Evolutionary conservation across 192 early-diverging fungal genomes (phyloP), one percentile per base, ranked within the genome.

Genomic region (Linnemannia zychae): DNA sequence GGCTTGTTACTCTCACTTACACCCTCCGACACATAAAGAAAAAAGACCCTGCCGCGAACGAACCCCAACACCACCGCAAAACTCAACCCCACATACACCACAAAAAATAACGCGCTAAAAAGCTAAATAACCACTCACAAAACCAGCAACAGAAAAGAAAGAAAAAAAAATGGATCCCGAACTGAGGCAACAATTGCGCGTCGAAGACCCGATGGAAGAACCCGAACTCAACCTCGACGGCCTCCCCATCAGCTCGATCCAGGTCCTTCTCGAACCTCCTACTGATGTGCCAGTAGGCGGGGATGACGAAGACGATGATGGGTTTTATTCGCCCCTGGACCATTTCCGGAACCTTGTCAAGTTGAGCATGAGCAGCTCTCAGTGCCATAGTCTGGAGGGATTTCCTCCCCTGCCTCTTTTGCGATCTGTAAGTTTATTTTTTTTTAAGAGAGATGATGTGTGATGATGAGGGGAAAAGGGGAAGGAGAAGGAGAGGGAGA

Each of bases 181-280:
- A 48, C 48, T 82, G 71, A 82, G 66, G 57, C 71, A 77, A 28
- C 81, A 82, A 33, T 36, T 82, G 70, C 70, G 81, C 31, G 81
- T 82, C 12, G 81, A 82, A 1, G 75, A 82, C 69, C 81, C 81
- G n/a, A 77, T 82, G 81, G 81, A 82, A 20, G 81, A 82, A 38
- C 60, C 75, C 2, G 81, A 74, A 50, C 75, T 82, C n/a, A 72
- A 73, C 17, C 75, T 82, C 28, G 81, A 82, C 67, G 75, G 75
- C 17, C 68, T 82, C 7, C 46, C 48, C 60, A 82, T 82, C 81
- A 48, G 17, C 63, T 77, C 71, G 24, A 82, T 82, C 46, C 50
- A 71, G 24, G 72, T 78, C 16, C 67, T 84, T 34, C 74, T 84
- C 31, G 82, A 78, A 17, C 82, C 82, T 5, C 82, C 82, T 24